These are phyloP conservation scores for Phytopythium kandeliae DNA, from an alignment of 352 stramenopile species.

Conservation along the genomic window DNA sequence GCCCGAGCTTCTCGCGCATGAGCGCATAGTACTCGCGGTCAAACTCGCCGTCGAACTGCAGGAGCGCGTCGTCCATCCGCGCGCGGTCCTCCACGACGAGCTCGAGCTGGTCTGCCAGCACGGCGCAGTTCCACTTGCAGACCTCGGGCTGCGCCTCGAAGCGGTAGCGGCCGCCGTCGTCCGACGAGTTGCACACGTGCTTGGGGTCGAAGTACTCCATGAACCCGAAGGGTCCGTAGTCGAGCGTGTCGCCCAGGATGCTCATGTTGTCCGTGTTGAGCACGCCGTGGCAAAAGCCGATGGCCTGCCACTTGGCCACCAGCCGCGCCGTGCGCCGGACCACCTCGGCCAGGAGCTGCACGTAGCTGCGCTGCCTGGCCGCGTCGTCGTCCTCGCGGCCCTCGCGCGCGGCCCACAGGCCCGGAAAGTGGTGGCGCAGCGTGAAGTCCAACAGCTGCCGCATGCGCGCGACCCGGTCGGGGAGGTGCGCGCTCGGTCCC, in stretches of 20 bases:
- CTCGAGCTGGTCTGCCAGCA: conserved; percentile 62
- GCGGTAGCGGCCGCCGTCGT: conserved; percentile 72
- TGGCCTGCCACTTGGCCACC: conserved; percentile 75
- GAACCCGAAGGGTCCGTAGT: conserved; percentile 92
- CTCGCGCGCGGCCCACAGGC: conserved; percentile 21
- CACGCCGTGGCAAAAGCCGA: conserved; percentile 91
- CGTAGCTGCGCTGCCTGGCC: conserved; percentile 20
- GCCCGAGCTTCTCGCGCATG: conserved; percentile 67
- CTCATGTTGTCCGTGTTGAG: conserved; percentile 94
- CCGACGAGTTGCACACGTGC: conserved; percentile 80
- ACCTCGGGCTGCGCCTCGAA: conserved; percentile 81
- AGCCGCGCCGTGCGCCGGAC: conserved; percentile 67
- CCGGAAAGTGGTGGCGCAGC: conserved; percentile 59
- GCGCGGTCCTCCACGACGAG: conserved; percentile 29
- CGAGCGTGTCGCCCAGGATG: conserved; percentile 87
- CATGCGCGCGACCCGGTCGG: conserved; percentile 65
- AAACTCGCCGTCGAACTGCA: conserved; percentile 42
- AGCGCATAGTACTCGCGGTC: conserved; percentile 44
- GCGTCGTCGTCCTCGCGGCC: conserved; percentile 2
- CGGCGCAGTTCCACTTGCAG: conserved; percentile 80
- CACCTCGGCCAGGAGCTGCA: conserved; percentile 59
- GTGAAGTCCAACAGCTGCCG: conserved; percentile 78
- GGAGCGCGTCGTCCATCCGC: conserved; percentile 8
- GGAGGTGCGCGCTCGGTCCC: conserved; percentile 64
- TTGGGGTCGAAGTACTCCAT: conserved; percentile 89